Evolutionary conservation across 495 filamentous ascomycete species (phyloP).

Genomic region (Platismatia glauca): DNA sequence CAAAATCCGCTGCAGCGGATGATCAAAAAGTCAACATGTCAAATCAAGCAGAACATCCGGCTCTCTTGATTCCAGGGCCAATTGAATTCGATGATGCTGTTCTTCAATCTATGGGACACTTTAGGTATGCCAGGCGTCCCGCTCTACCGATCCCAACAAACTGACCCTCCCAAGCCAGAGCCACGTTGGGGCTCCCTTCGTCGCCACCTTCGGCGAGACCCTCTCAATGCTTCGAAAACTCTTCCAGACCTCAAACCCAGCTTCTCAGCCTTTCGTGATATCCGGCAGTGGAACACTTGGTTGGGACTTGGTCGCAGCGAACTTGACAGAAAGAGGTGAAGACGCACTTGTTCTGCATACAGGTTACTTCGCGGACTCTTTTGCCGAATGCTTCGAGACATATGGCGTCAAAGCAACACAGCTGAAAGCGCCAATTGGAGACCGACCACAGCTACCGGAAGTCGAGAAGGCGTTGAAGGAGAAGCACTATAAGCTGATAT

Average conservation of each 20-base stretch:
- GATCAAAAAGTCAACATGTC: conserved; percentile 54
- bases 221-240: conserved; percentile 82
- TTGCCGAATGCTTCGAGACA: conserved; percentile 79
- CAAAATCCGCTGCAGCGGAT: conserved; percentile 13
- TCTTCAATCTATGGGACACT: conserved; percentile 89
- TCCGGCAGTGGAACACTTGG: conserved; percentile 91
- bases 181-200: conserved; percentile 82
- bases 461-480: conserved; percentile 78
- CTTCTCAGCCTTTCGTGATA: conserved; percentile 85
- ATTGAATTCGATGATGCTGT: conserved; percentile 99
- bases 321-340: conserved; percentile 79
- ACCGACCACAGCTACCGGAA: conserved; percentile 75
- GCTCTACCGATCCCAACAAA: not conserved
- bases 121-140: conserved; percentile 53
- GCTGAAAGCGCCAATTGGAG: conserved; percentile 79
- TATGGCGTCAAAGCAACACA: conserved; percentile 87
- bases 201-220: conserved; percentile 82
- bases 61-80: conserved; percentile 88
- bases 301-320: conserved; percentile 91
- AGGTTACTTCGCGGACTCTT: conserved; percentile 95
- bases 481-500: conserved; percentile 86
- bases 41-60: conserved; percentile 66
- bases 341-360: conserved; percentile 87
- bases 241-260: conserved; percentile 74
- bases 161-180: conserved; percentile 59